Evolutionary conservation across 441 rosid species (phyloP), one percentile per base, ranked within the genome.

Genomic region (Populus hybrid): DNA sequence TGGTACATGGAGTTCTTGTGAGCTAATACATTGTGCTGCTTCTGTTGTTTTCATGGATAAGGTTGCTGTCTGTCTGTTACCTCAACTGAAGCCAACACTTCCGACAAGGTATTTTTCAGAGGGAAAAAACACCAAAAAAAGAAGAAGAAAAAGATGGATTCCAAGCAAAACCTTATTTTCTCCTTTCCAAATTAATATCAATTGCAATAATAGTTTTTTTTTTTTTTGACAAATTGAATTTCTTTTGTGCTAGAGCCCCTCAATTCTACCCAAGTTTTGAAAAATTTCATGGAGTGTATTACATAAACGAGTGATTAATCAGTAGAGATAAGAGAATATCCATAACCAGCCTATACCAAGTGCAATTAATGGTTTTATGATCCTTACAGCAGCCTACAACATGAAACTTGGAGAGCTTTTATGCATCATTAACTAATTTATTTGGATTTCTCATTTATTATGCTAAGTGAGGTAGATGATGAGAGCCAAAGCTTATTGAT

Each of bases 1-100:
- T 6, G 26, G 5, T 11, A 28, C 40, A 42, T 50, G 4, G 26
- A 31, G 61, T 45, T 68, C 73, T 40, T 71, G 29, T 75, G n/a
- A 69, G 69, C 81, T 74, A 84, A 80, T 77, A 73, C 81, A 79
- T 75, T 63, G 9, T 59, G 26, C 72, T 64, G 35, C 45, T 74
- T 23, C 21, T 76, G 20, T 28, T 67, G 50, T 74, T 66, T 28
- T 79, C 64, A 45, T 26, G 33, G 50, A 38, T 73, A 26, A 82
- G 65, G 53, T 78, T 53, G 16, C 45, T 69, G 40, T 69, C 59
- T 24, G 23, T 69, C 35, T 14, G 20, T 45, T 14, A 45, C 56
- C 56, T 45, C 56, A 4, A 45, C 20, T 45, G 20, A 45, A 45
- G 56, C 56, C 6, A 45, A 45, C 56, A 12, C 56, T 4, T 45